Evolutionary conservation across 78 protist species (phyloP).

Genomic region (Creolimax fragrantissima): DNA sequence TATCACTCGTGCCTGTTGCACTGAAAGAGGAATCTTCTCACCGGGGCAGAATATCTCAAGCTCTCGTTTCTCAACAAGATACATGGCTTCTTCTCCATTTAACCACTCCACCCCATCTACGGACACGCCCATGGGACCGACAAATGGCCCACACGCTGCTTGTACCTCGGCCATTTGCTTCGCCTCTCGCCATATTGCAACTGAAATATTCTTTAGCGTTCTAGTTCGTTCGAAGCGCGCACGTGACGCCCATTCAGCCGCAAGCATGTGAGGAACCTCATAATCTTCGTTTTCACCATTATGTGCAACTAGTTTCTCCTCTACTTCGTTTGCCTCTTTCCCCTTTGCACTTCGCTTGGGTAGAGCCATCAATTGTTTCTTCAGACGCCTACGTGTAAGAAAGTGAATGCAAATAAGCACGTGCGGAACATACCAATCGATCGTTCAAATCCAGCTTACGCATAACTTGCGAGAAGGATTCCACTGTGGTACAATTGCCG

Average conservation of each 20-base stretch:
- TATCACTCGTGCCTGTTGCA: not conserved
- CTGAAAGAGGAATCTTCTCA: not conserved
- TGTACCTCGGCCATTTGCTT: not conserved
- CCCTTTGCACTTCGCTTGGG: not conserved
- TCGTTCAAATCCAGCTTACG: not conserved
- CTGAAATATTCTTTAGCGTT: not conserved
- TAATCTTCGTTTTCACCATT: not conserved
- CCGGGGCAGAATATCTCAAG: not conserved
- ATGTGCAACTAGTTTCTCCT: not conserved
- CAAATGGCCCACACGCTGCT: not conserved
- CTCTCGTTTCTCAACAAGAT: not conserved
- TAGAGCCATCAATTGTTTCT: not conserved
- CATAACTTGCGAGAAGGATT: not conserved
- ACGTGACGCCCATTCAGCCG: not conserved
- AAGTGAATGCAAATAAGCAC: not conserved
- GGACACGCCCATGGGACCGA: not conserved
- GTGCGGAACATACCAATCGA: not conserved
- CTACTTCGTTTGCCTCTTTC: not conserved
- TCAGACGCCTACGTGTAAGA: not conserved
- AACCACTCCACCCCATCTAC: not conserved
- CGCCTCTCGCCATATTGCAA: not conserved
- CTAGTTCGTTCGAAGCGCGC: not conserved
- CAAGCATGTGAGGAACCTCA: not conserved
- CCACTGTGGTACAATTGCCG: not conserved
- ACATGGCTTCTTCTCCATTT: not conserved